These are phyloP conservation scores for Pilobolus umbonatus DNA, from an alignment of 192 early-diverging fungal species.

Conservation along the genomic window DNA sequence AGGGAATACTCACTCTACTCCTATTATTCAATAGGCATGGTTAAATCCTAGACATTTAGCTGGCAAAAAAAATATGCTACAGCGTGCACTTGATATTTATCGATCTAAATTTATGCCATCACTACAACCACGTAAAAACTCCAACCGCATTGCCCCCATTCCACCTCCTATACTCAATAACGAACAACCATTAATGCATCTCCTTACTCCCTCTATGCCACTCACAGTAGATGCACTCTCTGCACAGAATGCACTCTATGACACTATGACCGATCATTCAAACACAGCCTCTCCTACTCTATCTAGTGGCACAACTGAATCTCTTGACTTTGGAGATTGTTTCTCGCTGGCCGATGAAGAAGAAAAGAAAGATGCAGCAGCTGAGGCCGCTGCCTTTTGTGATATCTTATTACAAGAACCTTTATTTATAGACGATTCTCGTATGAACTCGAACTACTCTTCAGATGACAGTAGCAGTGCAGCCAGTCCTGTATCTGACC, in stretches of 20 bases:
- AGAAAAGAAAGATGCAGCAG: background rate
- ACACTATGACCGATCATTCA: background rate
- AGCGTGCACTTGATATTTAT: constrained; percentile 34
- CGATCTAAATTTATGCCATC: constrained; percentile 21
- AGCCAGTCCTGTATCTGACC: background rate
- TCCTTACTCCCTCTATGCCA: constrained; percentile 11
- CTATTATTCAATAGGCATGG: constrained; percentile 9
- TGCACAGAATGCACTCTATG: constrained; percentile 12
- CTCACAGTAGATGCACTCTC: constrained; percentile 15
- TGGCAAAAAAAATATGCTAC: constrained; percentile 29
- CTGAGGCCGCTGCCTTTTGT: background rate
- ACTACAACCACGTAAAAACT: constrained; percentile 17
- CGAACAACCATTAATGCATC: background rate
- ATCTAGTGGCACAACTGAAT: constrained; percentile 28
- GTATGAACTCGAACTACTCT: constrained; percentile 3
- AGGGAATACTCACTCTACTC: background rate
- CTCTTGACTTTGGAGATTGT: constrained; percentile 29
- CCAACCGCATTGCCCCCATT: constrained; percentile 13
- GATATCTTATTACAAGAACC: background rate
- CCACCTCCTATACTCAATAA: constrained; percentile 5
- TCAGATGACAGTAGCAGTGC: constrained; percentile 9
- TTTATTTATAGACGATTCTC: background rate
- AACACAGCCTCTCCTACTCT: constrained; percentile 5
- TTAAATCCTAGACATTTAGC: constrained; percentile 22
- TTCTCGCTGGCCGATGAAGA: constrained; percentile 30